Conservation (phyloP, 2,329 filamentous ascomycete species). For the Fusarium torreyae region DNA sequence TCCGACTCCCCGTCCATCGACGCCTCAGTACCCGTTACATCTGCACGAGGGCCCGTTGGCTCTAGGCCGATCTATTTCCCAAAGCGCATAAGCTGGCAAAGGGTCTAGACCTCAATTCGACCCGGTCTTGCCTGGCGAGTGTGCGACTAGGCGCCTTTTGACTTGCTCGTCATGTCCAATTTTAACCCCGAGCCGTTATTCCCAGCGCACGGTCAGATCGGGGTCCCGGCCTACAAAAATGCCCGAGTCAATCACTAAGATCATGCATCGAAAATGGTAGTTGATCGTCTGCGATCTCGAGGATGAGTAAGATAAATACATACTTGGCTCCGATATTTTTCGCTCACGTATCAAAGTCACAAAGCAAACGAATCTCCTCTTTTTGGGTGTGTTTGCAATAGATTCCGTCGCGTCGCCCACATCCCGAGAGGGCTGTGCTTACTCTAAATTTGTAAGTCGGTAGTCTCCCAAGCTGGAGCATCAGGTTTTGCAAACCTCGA, state of each 20-base stretch:
- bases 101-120: slow-evolving; percentile 39
- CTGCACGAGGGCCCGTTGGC: slow-evolving; percentile 21
- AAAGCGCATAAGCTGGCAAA: slow-evolving; percentile 21
- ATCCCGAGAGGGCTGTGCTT: too few species aligned
- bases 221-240: slow-evolving; percentile 26
- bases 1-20: slow-evolving; percentile 12
- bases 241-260: slow-evolving; percentile 10
- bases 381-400: background rate
- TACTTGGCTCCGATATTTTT: background rate
- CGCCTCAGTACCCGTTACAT: slow-evolving; percentile 28
- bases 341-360: background rate
- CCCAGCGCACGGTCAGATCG: slow-evolving; percentile 30
- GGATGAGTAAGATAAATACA: background rate
- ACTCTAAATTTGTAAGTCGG: too few species aligned
- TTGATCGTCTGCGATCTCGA: background rate
- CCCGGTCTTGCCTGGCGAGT: slow-evolving; percentile 20
- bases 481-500: too few species aligned
- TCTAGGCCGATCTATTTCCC: slow-evolving; percentile 34
- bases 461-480: too few species aligned
- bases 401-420: too few species aligned
- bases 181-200: slow-evolving; percentile 32
- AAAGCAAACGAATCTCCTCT: background rate
- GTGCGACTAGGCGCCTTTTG: slow-evolving; percentile 6
- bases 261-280: background rate
- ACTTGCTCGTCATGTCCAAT: slow-evolving; percentile 2